Conservation (phyloP, 2,329 filamentous ascomycete genomes). For the Plectosphaerella cucumerina region DNA sequence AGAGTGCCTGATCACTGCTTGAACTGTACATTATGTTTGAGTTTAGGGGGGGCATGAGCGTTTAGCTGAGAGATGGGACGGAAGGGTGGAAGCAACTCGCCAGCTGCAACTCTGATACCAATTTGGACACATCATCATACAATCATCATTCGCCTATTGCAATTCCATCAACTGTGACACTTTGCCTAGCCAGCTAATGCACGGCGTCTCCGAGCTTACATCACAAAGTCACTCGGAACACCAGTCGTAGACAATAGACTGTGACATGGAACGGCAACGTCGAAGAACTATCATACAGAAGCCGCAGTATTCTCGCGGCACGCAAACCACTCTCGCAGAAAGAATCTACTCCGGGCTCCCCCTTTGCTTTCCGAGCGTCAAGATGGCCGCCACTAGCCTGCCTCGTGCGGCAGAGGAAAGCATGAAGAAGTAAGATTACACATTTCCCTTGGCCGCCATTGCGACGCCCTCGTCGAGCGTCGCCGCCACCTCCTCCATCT, state of each 20-base stretch:
- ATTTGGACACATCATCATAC: not conserved
- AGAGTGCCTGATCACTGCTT: too few species aligned
- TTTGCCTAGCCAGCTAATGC: too few species aligned
- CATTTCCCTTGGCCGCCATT: constrained; percentile 7
- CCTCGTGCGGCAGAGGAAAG: not conserved
- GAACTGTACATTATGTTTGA: too few species aligned
- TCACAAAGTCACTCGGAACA: not conserved
- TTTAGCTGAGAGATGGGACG: too few species aligned
- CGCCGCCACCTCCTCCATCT: constrained; percentile 1
- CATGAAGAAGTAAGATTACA: constrained; percentile 15
- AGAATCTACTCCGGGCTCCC: constrained; percentile 3
- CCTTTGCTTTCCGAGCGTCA: not conserved
- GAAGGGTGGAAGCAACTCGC: too few species aligned
- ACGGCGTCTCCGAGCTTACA: too few species aligned
- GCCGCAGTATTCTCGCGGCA: not conserved
- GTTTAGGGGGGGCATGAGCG: too few species aligned
- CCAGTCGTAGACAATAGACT: not conserved
- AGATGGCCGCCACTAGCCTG: constrained; percentile 1
- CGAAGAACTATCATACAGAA: constrained; percentile 5
- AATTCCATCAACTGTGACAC: too few species aligned
- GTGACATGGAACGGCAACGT: not conserved
- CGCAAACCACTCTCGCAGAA: not conserved
- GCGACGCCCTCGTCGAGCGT: constrained; percentile 12
- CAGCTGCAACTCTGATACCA: too few species aligned
- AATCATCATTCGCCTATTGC: not conserved